Evolutionary conservation across 73 alveolate species (phyloP), one percentile per base, ranked within the genome.

Genomic region (Diophrys appendiculata): DNA sequence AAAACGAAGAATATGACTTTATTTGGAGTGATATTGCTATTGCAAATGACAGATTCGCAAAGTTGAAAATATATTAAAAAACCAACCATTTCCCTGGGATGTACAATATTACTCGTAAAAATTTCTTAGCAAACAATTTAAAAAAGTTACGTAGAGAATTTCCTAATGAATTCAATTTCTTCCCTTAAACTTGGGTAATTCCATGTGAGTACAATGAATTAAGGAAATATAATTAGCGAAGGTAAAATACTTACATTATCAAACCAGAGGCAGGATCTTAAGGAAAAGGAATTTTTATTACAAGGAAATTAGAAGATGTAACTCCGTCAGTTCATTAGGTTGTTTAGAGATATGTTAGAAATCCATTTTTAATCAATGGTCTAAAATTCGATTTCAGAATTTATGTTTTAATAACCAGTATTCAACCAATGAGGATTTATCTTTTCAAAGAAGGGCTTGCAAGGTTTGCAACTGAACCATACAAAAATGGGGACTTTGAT

Each of bases 361-460:
- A 81, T 80, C 97, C 98, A 28, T 81, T 83, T 87, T 80, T 94
- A 77, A 72, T 94, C 69, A 94, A 91, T 69, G 98, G 97, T 73
- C 89, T 77, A 88, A 94, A 94, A 85, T 94, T 90, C 71, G 98
- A 94, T 73, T 76, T 94, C 73, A 89, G 98, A 79, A 91, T 94
- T 60, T 94, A 94, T 72, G 94, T 91, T 29, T 67, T 90, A 43
- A 84, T 86, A 30, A 81, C 90, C n/a, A 72, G 87, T 25, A 90
- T 86, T 33, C 92, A 82, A 0, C 96, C 96, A 0, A 31, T 87
- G 22, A 81, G 73, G 30, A 71, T 81, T 33, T 87, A 64, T 54
- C 23, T 87, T 52, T 77, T 81, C 55, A 78, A 87, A 65, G 90
- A 87, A 64, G 94, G 94, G 32, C 60, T 87, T 3, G 94, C 94